These are phyloP conservation scores for Mediolabrus comicus DNA, from an alignment of 108 stramenopile species.

Conservation along the genomic window DNA sequence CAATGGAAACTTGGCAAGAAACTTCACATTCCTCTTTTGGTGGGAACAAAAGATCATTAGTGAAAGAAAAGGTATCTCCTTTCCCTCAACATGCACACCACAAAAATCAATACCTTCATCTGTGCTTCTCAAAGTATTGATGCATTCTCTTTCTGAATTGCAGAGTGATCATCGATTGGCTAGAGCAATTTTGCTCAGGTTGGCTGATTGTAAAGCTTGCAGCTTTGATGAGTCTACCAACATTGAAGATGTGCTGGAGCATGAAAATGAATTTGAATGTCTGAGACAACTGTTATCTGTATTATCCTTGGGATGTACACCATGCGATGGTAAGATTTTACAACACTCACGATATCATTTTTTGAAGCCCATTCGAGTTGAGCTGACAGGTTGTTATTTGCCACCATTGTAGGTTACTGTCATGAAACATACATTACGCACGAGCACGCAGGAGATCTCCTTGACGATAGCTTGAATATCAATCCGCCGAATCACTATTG, in stretches of 20 bases:
- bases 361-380: not conserved
- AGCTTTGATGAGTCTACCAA: slow-evolving; percentile 18
- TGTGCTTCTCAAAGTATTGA: slow-evolving; percentile 37
- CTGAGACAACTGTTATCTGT: slow-evolving; percentile 40
- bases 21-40: slow-evolving; percentile 30
- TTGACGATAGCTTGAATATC: slow-evolving; percentile 10
- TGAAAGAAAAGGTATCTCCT: slow-evolving; percentile 8
- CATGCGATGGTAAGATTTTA: slow-evolving; percentile 31
- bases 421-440: slow-evolving; percentile 26
- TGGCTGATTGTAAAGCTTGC: slow-evolving; percentile 15
- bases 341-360: no score
- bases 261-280: slow-evolving; percentile 14
- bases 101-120: slow-evolving; percentile 1
- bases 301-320: slow-evolving; percentile 39
- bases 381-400: not conserved
- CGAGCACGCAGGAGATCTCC: slow-evolving; percentile 3
- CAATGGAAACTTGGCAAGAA: slow-evolving; percentile 21
- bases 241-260: not conserved
- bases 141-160: slow-evolving; percentile 52
- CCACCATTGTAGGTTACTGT: slow-evolving; percentile 3
- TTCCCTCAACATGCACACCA: no score
- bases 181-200: slow-evolving; percentile 22
- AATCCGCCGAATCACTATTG: slow-evolving; percentile 45
- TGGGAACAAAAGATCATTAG: slow-evolving; percentile 27
- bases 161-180: slow-evolving; percentile 54